Conservation (phyloP, 345 rosid species). For the Murraya koenigii region DNA sequence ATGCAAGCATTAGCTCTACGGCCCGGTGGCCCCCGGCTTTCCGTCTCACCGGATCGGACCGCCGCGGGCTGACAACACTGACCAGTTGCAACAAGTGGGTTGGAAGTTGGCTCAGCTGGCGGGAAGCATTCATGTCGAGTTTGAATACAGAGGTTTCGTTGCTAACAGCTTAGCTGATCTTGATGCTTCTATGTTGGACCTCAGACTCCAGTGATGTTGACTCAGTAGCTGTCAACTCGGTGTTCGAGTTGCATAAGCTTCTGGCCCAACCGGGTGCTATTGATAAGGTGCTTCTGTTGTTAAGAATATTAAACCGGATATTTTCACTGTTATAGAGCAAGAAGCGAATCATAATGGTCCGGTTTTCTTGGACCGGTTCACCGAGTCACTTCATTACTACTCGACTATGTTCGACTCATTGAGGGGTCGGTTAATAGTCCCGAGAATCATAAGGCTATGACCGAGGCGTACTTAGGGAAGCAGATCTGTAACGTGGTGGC, state of each 20-base stretch:
- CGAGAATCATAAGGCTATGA: slow-evolving; percentile 52
- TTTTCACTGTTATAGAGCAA: slow-evolving; percentile 79
- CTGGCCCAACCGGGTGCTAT: slow-evolving; percentile 62
- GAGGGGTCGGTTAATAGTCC: slow-evolving; percentile 46
- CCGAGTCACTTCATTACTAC: slow-evolving; percentile 77
- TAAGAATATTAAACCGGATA: slow-evolving; percentile 60
- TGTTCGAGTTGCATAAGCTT: slow-evolving; percentile 72
- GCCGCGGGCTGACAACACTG: slow-evolving; percentile 57
- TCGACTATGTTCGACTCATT: slow-evolving; percentile 81
- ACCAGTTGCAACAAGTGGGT: slow-evolving; percentile 67
- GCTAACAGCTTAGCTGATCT: slow-evolving; percentile 78
- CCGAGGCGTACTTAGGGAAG: slow-evolving; percentile 76
- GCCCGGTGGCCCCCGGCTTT: slow-evolving; percentile 71
- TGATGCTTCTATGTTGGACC: slow-evolving; percentile 67
- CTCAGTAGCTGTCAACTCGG: slow-evolving; percentile 77
- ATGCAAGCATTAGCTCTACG: slow-evolving; percentile 79
- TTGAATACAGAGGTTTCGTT: slow-evolving; percentile 76
- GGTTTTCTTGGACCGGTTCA: slow-evolving; percentile 79
- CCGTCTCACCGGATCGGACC: slow-evolving; percentile 80
- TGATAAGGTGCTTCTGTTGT: slow-evolving; percentile 62
- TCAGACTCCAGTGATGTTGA: slow-evolving; percentile 52
- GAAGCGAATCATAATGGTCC: slow-evolving; percentile 80
- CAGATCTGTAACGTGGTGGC: slow-evolving; percentile 89
- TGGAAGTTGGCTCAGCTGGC: slow-evolving; percentile 79
- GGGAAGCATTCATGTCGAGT: slow-evolving; percentile 58